Base-by-base conservation (phyloP, 139 green algal species). In the Chlorella sp. region DNA sequence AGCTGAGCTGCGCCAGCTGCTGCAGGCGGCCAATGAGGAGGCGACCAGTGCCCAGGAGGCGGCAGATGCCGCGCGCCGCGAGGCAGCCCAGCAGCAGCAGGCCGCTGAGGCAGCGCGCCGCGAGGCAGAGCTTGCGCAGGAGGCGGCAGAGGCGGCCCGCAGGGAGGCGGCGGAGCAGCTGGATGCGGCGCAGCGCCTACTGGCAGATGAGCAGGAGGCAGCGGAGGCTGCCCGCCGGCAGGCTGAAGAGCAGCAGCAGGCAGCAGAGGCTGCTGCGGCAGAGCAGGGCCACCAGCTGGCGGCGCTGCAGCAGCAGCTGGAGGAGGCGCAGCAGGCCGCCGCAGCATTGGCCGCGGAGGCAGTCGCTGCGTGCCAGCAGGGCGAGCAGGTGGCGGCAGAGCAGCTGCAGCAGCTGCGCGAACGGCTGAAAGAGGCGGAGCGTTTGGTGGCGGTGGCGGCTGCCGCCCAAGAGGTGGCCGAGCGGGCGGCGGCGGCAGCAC, bases 371-470 rank as follows among this genome's bases (percentile, higher is more conserved):
- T n/a, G 54, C 46, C 74, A 80, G 40, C 43, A 51, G 60, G 69
- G 54, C 13, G 44, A 41, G 40, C 44, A 44, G 28, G 72, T 34
- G 28, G 85, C 69, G 19, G 72, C 16, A 19, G 44, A 64, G 54
- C 58, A 67, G 34, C 48, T 28, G 36, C 36, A 78, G 74, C 51
- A 41, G 36, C 65, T 87, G 54, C 74, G 72, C 38, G 81, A 84
- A 40, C 51, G 84, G 51, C 82, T 87, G 67, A 75, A 87, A 14
- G 34, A 48, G 17, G 51, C 84, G 54, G 54, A 68, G 81, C 40
- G 73, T 32, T 7, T 32, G 44, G 44, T 32, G 19, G 46, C 46
- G 4, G 73, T 56, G 41, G 70, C 70, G 36, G 70, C 70, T 20
- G 70, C 70, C 9, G 70, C 41, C 1, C 70, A 56, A 32, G 70